Base-by-base conservation (phyloP, 495 filamentous ascomycete species). In the Penicillium argentinense region DNA sequence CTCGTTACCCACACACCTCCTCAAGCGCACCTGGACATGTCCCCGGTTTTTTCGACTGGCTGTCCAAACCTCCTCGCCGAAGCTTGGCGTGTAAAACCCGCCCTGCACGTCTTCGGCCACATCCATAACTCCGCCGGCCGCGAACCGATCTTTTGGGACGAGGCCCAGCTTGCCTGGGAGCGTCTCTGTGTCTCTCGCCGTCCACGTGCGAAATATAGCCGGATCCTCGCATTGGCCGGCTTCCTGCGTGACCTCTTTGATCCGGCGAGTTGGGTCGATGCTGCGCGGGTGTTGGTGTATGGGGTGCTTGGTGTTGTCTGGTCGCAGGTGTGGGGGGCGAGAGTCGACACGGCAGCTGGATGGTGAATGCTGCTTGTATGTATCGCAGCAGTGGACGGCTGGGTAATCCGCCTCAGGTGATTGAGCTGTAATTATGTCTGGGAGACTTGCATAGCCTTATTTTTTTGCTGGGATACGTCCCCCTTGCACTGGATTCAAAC, bases 51-150 rank as follows among this genome's bases (percentile, higher is more conserved):
- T 41, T 81, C 75, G 0, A 73, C 88, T 40, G 92, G 92, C 21
- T 95, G 89, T 58, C 81, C 84, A 14, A 80, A 74, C 23, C 78
- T 97, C 2, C 75, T 92, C 1, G 67, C 77, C 13, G 89, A 95
- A 50, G 56, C 89, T 22, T 93, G 89, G 88, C 76, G 81, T 19
- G 81, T 93, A 14, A 83, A 81, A 46, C 91, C 92, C 3, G 70
- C 71, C 23, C 69, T 97, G 9, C 92, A 97, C 64, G 77, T 96
- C 45, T 96, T 95, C 66, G 92, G 91, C 4, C 93, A 97, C 61
- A 76, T 95, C 19, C 93, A 97, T 66, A 82, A 69, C 26, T 77
- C 75, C 5, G 71, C 78, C 33, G 82, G 82, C 5, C 62, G 67
- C 17, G 83, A 91, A 56, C 69, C 80, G 3, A 71, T 88, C 1